These are phyloP conservation scores for Croton setiger DNA, from an alignment of 441 rosid genomes.

Conservation along the genomic window DNA sequence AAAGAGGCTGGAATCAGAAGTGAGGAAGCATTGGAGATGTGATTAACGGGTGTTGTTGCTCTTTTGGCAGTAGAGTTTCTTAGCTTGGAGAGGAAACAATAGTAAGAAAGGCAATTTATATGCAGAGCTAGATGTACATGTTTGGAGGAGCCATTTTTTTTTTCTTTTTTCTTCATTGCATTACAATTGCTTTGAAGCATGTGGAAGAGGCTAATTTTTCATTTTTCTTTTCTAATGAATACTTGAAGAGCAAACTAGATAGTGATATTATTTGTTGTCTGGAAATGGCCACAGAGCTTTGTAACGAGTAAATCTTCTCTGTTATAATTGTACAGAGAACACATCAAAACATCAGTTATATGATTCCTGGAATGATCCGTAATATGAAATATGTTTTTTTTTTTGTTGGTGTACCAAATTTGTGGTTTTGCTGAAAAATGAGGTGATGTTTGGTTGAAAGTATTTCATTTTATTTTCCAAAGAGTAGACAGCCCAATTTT, in stretches of 20 bases:
- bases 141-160: not conserved
- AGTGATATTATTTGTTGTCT: not conserved
- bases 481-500: too few species aligned
- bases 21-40: slow-evolving; percentile 38
- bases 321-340: slow-evolving; percentile 17
- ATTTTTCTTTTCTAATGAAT: not conserved
- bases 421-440: not conserved
- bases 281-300: not conserved
- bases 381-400: not conserved
- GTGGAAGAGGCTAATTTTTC: not conserved
- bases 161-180: not conserved
- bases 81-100: not conserved
- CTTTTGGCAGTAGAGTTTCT: not conserved
- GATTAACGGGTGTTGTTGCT: slow-evolving; percentile 22
- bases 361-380: not conserved
- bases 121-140: not conserved
- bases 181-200: not conserved
- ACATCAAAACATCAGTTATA: not conserved
- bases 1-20: slow-evolving; percentile 32
- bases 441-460: too few species aligned
- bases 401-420: not conserved
- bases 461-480: too few species aligned
- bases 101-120: slow-evolving; percentile 4
- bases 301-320: slow-evolving; percentile 3
- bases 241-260: slow-evolving; percentile 5